Evolutionary conservation across 2,329 filamentous ascomycete species (phyloP).

Genomic region (Penicillium sp.): DNA sequence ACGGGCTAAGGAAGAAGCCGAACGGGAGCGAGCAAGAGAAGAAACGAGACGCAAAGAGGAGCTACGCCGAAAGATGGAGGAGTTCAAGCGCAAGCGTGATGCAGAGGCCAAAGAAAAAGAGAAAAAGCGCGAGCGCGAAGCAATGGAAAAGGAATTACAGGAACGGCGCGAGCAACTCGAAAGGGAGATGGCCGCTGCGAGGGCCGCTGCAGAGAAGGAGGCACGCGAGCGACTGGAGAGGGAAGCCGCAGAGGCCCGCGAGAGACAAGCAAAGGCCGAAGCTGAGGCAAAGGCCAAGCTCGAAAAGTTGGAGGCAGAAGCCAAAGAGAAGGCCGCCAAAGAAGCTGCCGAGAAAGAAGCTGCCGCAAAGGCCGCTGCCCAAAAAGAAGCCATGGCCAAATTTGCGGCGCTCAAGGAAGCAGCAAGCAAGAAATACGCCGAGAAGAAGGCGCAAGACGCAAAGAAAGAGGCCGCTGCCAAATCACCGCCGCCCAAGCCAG

Average conservation of each 20-base stretch:
- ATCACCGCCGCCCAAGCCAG: slow-evolving; percentile 30
- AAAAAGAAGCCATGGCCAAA: slow-evolving; percentile 33
- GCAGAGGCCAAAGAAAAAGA: slow-evolving; percentile 34
- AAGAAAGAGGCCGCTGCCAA: slow-evolving; percentile 23
- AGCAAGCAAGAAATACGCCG: slow-evolving; percentile 32
- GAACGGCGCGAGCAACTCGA: slow-evolving; percentile 36
- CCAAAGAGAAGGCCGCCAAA: slow-evolving; percentile 30
- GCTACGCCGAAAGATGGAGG: slow-evolving; percentile 33
- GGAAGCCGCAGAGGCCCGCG: slow-evolving; percentile 21
- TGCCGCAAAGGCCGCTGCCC: slow-evolving; percentile 29
- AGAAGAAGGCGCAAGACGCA: slow-evolving; percentile 31
- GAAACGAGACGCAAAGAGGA: slow-evolving; percentile 32
- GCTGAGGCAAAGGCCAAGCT: slow-evolving; percentile 26
- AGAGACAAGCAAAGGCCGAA: slow-evolving; percentile 14
- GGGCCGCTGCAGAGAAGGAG: slow-evolving; percentile 28
- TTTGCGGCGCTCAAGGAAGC: slow-evolving; percentile 35
- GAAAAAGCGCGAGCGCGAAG: slow-evolving; percentile 33
- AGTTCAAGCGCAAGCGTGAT: slow-evolving; percentile 30
- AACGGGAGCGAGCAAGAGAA: slow-evolving; percentile 26
- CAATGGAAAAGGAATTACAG: slow-evolving; percentile 34
- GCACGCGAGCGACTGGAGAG: slow-evolving; percentile 29
- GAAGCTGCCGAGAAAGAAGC: slow-evolving; percentile 61
- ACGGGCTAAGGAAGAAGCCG: slow-evolving; percentile 16
- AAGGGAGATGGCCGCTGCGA: slow-evolving; percentile 29
- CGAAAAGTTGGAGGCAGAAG: slow-evolving; percentile 27